Base-by-base conservation (phyloP, 1,284 basidiomycete genomes). In the Phellopilus nigrolimitatus region DNA sequence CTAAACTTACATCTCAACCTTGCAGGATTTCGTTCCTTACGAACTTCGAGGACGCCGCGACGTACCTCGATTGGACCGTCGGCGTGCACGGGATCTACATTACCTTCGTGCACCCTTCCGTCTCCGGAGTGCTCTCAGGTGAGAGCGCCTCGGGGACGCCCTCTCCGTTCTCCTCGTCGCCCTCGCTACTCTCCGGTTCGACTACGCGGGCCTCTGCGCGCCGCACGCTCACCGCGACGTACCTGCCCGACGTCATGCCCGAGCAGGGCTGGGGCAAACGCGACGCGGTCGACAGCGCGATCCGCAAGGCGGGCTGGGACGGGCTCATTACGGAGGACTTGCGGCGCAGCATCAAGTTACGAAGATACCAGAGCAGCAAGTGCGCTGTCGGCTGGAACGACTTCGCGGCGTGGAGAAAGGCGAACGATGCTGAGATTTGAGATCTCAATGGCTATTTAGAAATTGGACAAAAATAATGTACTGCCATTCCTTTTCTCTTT, bases 1-100 rank as follows among this genome's bases (percentile, higher is more conserved):
- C 24, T 49, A 19, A 27, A 27, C 12, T 17, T 25, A 12, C 15
- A 15, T 43, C 33, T 21, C 33, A 37, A 41, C 27, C 25, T 44
- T 15, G 13, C 63, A 91, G 92, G 47, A 78, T 99, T 49, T 97
- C 94, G 27, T 78, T 99, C 57, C 78, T 99, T 51, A 97, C 93
- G 13, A 80, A 94, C 59, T 97, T 97, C 64, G 92, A 95, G 69
- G 80, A 89, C 61, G 91, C 85, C 49, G 65, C 76, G 19, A 82
- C 86, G 34, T 94, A 95, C 62, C 80, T 95, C 47, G 91, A 94
- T 68, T 99, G 95, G 95, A 84, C 82, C 6, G 68, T 95, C 55
- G 95, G 95, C 54, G 77, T 79, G 2, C 95, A 99, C 68, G 95
- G 95, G 44, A 95, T 98, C 66, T 81, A 88, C 66, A 88, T 99